These are phyloP conservation scores for Erythrophleum fordii DNA, from an alignment of 306 rosid species.

Conservation along the genomic window DNA sequence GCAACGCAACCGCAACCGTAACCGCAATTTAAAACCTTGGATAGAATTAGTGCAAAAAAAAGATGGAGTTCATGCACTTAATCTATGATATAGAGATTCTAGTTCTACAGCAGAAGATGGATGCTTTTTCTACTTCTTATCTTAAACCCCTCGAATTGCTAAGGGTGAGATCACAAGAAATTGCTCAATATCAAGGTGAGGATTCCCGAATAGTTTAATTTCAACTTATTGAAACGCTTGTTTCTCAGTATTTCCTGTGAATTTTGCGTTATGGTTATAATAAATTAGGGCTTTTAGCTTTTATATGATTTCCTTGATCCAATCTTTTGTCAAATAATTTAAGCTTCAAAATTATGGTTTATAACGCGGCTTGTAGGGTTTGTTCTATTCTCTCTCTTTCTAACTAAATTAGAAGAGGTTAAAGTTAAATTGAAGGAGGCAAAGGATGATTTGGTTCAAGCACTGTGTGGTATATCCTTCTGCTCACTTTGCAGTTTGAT, in stretches of 20 bases:
- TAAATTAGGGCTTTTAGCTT: constrained; percentile 47
- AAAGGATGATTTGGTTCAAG: constrained; percentile 81
- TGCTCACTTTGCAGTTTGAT: not conserved
- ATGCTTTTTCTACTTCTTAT: constrained; percentile 42
- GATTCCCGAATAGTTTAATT: not conserved
- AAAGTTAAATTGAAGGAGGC: constrained; percentile 67
- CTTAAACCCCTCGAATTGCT: constrained; percentile 49
- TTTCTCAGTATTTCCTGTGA: not conserved
- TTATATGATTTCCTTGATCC: no score
- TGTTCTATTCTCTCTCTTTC: constrained; percentile 17
- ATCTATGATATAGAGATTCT: constrained; percentile 49
- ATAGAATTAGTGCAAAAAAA: constrained; percentile 26
- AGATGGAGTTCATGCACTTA: constrained; percentile 53
- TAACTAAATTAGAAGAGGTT: constrained; percentile 56
- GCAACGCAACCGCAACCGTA: no score
- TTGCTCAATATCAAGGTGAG: constrained; percentile 58
- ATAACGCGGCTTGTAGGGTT: constrained; percentile 9
- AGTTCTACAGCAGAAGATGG: constrained; percentile 45
- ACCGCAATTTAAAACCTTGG: no score
- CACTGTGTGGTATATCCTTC: constrained; percentile 59
- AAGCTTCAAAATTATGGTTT: not conserved
- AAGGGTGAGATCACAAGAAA: constrained; percentile 43
- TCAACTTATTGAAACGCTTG: not conserved
- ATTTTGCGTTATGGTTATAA: not conserved
- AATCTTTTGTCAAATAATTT: not conserved